Evolutionary conservation across 805 yeast species (phyloP).

Genomic region (Priceomyces carsonii): DNA sequence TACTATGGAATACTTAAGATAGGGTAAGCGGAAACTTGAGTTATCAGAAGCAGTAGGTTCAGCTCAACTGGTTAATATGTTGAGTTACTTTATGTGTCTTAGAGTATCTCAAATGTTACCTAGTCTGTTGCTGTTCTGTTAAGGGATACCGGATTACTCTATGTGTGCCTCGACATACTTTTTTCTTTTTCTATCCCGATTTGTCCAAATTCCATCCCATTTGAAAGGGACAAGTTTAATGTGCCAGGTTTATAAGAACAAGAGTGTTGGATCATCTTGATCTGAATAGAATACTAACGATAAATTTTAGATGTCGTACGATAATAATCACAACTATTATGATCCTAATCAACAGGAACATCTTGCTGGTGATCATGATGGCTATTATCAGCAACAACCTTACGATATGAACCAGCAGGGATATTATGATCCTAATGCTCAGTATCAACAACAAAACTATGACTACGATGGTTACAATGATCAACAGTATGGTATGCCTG

Average conservation of each 20-base stretch:
- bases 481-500: slow-evolving; percentile 25
- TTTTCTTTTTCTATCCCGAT: slow-evolving; percentile 8
- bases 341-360: slow-evolving; percentile 43
- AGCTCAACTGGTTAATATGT: too few species aligned
- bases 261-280: slow-evolving; percentile 3
- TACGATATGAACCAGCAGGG: slow-evolving; percentile 41
- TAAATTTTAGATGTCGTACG: slow-evolving; percentile 57
- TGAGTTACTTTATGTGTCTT: too few species aligned
- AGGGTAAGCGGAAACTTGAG: too few species aligned
- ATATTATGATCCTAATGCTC: slow-evolving; percentile 49
- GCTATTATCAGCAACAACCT: slow-evolving; percentile 35
- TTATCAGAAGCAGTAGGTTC: too few species aligned
- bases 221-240: too few species aligned
- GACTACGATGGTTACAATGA: slow-evolving; percentile 51
- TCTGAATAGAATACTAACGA: slow-evolving; percentile 6
- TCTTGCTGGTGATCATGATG: slow-evolving; percentile 19
- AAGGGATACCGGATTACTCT: slow-evolving; percentile 7
- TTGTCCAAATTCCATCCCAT: slow-evolving; percentile 8
- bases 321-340: slow-evolving; percentile 49
- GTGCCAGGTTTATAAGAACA: too few species aligned
- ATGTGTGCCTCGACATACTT: slow-evolving; percentile 7
- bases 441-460: slow-evolving; percentile 51
- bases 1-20: too few species aligned
- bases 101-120: too few species aligned
- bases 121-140: slow-evolving; percentile 4